These are phyloP conservation scores for Saccharum hybrid DNA, from an alignment of 202 grass and related monocot genomes.

Conservation along the genomic window DNA sequence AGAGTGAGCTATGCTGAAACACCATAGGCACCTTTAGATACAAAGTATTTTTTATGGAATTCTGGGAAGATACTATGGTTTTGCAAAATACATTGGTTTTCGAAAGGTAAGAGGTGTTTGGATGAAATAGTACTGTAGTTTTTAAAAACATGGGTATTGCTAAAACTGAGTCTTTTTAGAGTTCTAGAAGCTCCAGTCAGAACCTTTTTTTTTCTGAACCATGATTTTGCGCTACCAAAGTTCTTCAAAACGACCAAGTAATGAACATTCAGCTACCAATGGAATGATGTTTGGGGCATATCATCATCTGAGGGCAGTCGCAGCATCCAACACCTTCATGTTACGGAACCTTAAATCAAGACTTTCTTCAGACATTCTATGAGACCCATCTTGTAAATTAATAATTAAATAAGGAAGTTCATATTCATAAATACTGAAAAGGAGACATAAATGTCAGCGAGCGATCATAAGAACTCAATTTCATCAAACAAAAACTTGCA, in stretches of 20 bases:
- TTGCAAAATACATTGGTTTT: background rate
- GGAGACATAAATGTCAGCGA: slow-evolving; percentile 4
- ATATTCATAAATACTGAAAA: slow-evolving; percentile 23
- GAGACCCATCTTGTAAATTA: slow-evolving; percentile 24
- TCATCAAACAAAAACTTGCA: background rate
- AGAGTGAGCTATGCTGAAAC: too few relatives aligned
- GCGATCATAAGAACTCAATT: background rate
- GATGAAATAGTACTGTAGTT: background rate
- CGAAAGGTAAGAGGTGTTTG: background rate
- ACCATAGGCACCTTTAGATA: background rate
- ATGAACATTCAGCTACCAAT: background rate
- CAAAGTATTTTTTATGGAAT: background rate
- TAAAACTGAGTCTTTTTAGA: background rate
- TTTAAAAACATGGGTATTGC: background rate
- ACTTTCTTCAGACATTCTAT: background rate
- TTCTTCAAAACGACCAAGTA: background rate
- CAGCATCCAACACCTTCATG: background rate
- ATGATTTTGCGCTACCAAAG: background rate
- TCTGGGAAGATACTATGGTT: background rate
- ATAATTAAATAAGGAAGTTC: slow-evolving; percentile 6
- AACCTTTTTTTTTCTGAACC: background rate
- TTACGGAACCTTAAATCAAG: slow-evolving; percentile 8
- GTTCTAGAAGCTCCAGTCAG: background rate
- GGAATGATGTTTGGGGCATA: background rate
- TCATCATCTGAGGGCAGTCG: background rate